Evolutionary conservation across 441 rosid species (phyloP), one percentile per base, ranked within the genome.

Genomic region (Euphorbia celastroides): DNA sequence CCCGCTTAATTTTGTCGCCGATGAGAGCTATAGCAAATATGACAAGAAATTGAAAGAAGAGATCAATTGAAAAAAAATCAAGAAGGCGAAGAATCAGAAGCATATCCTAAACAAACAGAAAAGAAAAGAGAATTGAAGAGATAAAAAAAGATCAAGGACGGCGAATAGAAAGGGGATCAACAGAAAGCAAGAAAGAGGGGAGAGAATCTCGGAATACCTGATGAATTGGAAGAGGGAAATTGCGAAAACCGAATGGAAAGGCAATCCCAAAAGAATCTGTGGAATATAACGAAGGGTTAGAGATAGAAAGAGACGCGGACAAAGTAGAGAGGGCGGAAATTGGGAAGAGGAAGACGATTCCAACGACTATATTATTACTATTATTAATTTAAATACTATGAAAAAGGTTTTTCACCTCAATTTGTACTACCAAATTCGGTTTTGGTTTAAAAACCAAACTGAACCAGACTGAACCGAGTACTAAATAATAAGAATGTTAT

Each of bases 1-100:
- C 12, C 44, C 44, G 12, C 44, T 22, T 32, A 34, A 66, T 75
- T 46, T 71, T 70, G 38, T 52, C 67, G 31, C 30, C 70, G 62
- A n/a, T 28, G 71, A 74, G 59, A 31, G 16, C 54, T 56, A 7
- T n/a, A n/a, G n/a, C n/a, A n/a, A n/a, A n/a, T n/a, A n/a, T n/a
- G n/a, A n/a, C n/a, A 3, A 38, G 44, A 38, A 38, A 38, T 3
- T 38, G 44, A 38, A 38, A 3, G 44, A 38, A 38, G 12, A 38
- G 7, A 38, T 38, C 58, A 13, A 25, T 3, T 9, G 72, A 64
- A 74, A 64, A 54, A 50, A 52, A 44, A 32, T 50, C 56, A 36
- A 26, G 31, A 46, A 27, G n/a, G 27, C 57, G 14, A 42, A 17
- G 4, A 60, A 14, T 16, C 38, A 16, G 25, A 17, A 41, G 38